Conservation (phyloP, 805 yeast species). For the Scheffersomyces lignosus region DNA sequence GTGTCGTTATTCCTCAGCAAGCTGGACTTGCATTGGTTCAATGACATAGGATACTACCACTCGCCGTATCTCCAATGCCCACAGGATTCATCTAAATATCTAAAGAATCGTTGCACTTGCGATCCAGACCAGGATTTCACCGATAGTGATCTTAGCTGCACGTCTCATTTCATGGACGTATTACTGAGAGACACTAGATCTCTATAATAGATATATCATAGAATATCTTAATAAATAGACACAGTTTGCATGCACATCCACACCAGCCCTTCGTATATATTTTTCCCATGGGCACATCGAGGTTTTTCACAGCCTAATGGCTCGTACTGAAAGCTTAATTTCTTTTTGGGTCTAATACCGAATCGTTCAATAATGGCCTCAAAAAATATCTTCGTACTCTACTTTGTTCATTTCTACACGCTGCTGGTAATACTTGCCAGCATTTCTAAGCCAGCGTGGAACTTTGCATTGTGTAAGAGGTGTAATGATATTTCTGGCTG, state of each 20-base stretch:
- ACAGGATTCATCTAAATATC: conserved; percentile 2
- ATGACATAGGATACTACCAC: conserved; percentile 91
- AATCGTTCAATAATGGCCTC: too few species aligned
- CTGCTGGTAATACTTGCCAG: too few species aligned
- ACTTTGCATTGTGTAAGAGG: too few species aligned
- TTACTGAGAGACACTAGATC: neutral
- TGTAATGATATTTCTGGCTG: too few species aligned
- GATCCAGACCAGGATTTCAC: conserved; percentile 7
- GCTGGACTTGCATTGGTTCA: conserved; percentile 79
- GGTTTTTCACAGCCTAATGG: too few species aligned
- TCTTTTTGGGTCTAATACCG: too few species aligned
- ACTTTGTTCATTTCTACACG: too few species aligned
- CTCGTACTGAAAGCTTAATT: too few species aligned
- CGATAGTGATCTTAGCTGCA: conserved; percentile 9
- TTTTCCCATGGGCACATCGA: too few species aligned
- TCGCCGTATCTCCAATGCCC: conserved; percentile 27
- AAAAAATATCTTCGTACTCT: too few species aligned
- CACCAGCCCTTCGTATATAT: conserved; percentile 2
- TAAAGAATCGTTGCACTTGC: conserved; percentile 6
- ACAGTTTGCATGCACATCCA: conserved; percentile 1
- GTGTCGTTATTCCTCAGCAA: conserved; percentile 70
- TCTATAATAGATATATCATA: neutral
- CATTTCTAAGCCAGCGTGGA: too few species aligned
- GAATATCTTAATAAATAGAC: neutral
- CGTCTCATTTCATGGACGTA: conserved; percentile 9